Conservation (phyloP, 2,329 filamentous ascomycete genomes). For the Fusarium nodosum region DNA sequence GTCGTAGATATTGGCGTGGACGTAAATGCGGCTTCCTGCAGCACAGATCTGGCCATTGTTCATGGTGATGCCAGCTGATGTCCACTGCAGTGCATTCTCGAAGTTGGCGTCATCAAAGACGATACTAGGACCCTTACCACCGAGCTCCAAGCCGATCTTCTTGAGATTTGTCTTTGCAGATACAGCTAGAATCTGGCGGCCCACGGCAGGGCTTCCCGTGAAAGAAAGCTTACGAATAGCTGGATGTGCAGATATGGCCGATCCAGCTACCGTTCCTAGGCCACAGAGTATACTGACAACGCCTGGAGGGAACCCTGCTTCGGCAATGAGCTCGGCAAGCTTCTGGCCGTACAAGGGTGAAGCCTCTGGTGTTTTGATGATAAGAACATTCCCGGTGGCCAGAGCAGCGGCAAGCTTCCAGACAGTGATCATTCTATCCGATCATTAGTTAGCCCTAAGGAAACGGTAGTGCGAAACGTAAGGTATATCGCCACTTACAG, state of each 20-base stretch:
- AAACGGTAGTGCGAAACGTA: too few species aligned
- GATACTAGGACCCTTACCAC: constrained; percentile 74
- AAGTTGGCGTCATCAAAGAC: constrained; percentile 72
- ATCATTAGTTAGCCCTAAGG: accelerated
- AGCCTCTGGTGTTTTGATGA: constrained; percentile 73
- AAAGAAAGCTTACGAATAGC: constrained; percentile 80
- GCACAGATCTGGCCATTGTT: constrained; percentile 72
- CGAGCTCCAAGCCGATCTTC: constrained; percentile 81
- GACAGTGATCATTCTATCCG: constrained; percentile 32
- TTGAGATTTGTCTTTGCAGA: constrained; percentile 79
- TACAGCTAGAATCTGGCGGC: constrained; percentile 77
- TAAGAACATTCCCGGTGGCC: constrained; percentile 72
- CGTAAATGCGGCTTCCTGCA: constrained; percentile 69
- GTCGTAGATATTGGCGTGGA: constrained; percentile 69
- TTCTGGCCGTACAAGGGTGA: constrained; percentile 72
- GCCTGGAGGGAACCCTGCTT: constrained; percentile 81
- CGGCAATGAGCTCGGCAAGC: constrained; percentile 73
- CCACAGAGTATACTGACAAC: constrained; percentile 81
- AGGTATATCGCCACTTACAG: constrained; percentile 7
- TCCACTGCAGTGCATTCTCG: constrained; percentile 70
- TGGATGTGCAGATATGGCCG: constrained; percentile 73
- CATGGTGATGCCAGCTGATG: constrained; percentile 58
- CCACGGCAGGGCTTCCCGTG: constrained; percentile 77
- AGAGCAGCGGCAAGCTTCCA: constrained; percentile 75
- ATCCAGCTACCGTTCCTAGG: constrained; percentile 74